phyloP scores from a whole-genome alignment of 1,139 yeast genomes.

The Hyphopichia pseudoburtonii region DNA sequence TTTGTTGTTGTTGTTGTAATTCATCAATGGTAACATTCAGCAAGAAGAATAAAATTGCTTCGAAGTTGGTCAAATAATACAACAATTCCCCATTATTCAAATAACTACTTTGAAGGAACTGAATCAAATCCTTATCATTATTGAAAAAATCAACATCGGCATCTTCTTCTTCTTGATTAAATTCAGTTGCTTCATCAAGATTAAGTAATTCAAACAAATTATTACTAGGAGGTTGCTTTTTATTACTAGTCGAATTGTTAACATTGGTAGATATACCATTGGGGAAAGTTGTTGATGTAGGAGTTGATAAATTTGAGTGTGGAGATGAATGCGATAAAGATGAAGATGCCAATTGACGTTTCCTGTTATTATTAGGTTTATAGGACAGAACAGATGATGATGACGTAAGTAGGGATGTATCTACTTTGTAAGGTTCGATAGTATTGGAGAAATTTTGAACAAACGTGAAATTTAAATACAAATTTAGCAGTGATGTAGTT shows the following conservation, averaged over 20 bases:
- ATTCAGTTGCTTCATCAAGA: slow-evolving; percentile 19
- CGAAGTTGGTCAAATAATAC: slow-evolving; percentile 45
- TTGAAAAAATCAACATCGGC: slow-evolving; percentile 23
- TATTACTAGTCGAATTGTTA: slow-evolving; percentile 5
- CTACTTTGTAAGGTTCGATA: slow-evolving; percentile 33
- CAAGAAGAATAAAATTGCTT: slow-evolving; percentile 40
- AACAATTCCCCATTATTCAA: slow-evolving; percentile 41
- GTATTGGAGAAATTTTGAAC: slow-evolving; percentile 37
- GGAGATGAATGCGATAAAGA: not conserved
- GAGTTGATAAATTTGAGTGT: not conserved
- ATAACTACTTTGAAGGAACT: slow-evolving; percentile 25
- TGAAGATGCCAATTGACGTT: not conserved
- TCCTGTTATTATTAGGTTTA: slow-evolving; percentile 4
- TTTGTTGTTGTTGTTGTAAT: slow-evolving; percentile 15
- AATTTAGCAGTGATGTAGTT: slow-evolving; percentile 18
- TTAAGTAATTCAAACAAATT: slow-evolving; percentile 35
- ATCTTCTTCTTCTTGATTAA: slow-evolving; percentile 5
- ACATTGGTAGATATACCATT: slow-evolving; percentile 12
- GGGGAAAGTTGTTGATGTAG: not conserved
- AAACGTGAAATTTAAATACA: slow-evolving; percentile 39
- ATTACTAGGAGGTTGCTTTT: slow-evolving; percentile 10
- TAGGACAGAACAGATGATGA: slow-evolving; percentile 22
- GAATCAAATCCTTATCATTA: slow-evolving; percentile 31
- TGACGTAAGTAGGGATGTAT: slow-evolving; percentile 10
- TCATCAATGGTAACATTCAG: slow-evolving; percentile 39